Evolutionary conservation across 495 filamentous ascomycete genomes (phyloP), one percentile per base, ranked within the genome.

Genomic region (Aspergillus cavernicola): DNA sequence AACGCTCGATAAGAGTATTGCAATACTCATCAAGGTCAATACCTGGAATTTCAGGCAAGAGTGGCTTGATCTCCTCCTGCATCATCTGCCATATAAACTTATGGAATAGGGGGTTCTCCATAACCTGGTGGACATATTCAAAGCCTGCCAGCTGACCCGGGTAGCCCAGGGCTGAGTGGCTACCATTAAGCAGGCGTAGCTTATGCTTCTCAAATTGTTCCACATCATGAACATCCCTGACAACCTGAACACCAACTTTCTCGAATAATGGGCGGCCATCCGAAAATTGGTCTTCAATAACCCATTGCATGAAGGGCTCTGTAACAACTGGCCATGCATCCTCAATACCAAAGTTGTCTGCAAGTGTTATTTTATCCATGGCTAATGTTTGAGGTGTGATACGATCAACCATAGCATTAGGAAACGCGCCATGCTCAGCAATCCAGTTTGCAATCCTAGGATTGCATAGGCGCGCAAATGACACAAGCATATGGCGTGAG

Each of bases 251-350:
- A 16, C 73, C 74, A 49, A 68, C 73, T 56, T 73, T 71, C 33
- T 76, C 71, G 41, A 77, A 76, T 1, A 68, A 62, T 7, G 74
- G 74, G 42, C 73, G 73, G 18, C 74, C 74, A 47, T 77, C 68
- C 41, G 61, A 68, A 62, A 77, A 77, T 35, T 72, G 59, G 57
- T 77, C 73, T 49, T 77, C 74, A 22, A 77, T 64, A 1, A 77
- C 74, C 74, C 74, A 77, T 54, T 77, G 71, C 66, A 67, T 74
- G 60, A 77, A 77, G 47, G 74, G 74, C 65, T 77, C 74, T 1
- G 74, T 77, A 22, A 75, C 72, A 23, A 77, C 69, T 0, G 74
- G 74, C 74, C 74, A 77, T 35, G 66, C 42, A 46, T 77, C 74
- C 45, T 73, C 63, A 38, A 77, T 73, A 52, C 60, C 66, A 51